Evolutionary conservation across 257 asterid genomes (phyloP).

Genomic region (Rubia yunnanensis): DNA sequence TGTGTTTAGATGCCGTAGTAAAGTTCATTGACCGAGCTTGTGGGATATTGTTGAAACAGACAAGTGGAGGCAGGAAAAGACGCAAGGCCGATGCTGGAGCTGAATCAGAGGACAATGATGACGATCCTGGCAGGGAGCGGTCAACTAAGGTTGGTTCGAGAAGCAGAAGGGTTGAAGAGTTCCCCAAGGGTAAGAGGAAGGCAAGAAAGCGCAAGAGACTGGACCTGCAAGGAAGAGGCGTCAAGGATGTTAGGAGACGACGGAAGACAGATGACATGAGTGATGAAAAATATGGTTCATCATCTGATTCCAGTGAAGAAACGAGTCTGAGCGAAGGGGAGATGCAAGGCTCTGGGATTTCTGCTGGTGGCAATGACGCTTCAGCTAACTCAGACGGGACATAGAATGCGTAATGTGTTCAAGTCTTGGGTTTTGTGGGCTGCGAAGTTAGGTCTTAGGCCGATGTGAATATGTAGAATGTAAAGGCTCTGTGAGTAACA

Average conservation of each 20-base stretch:
- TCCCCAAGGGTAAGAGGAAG: conserved; percentile 81
- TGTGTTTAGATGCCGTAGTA: not conserved
- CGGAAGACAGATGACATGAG: conserved; percentile 57
- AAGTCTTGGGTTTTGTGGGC: too few species aligned
- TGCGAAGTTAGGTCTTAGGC: too few species aligned
- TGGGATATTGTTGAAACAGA: conserved; percentile 35
- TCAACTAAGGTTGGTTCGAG: conserved; percentile 30
- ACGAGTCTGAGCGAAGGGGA: conserved; percentile 66
- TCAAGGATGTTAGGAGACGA: conserved; percentile 44
- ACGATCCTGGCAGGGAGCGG: conserved; percentile 28
- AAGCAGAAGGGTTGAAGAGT: conserved; percentile 57
- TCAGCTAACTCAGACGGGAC: conserved; percentile 62
- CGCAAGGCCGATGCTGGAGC: conserved; percentile 54
- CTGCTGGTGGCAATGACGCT: conserved; percentile 49
- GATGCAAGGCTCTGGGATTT: conserved; percentile 45
- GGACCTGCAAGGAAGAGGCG: conserved; percentile 56
- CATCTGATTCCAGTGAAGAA: conserved; percentile 54
- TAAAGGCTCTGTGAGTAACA: too few species aligned
- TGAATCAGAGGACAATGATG: conserved; percentile 73
- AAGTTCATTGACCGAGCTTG: not conserved
- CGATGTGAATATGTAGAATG: not conserved
- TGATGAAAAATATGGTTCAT: conserved; percentile 66
- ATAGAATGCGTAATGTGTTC: not conserved
- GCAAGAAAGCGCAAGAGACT: conserved; percentile 74
- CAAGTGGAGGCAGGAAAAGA: conserved; percentile 64